Evolutionary conservation across 2,329 filamentous ascomycete genomes (phyloP), one percentile per base, ranked within the genome.

Genomic region (Grosmannia serpens): DNA sequence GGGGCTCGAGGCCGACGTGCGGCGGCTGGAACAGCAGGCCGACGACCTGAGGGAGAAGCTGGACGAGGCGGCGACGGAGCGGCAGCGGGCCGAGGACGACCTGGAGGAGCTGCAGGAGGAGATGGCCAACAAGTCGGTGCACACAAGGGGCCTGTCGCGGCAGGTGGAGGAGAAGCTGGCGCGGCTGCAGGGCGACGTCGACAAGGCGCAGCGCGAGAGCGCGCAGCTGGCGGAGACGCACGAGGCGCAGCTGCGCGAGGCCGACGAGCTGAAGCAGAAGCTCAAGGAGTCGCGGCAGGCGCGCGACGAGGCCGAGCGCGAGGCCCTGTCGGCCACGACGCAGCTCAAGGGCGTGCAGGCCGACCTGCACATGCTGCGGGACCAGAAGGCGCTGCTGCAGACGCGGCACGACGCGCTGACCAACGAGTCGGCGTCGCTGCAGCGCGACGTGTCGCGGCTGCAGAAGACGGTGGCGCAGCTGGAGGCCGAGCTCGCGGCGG

Each of bases 61-160:
- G 22, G 73, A 82, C 44, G 75, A 81, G 56, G 81, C 83, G 0
- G 61, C 77, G 9, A 67, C 73, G 1, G 77, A 84, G 58, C 82
- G 81, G 63, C 74, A 81, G 26, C 76, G 78, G 33, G 83, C 83
- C 2, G 80, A 84, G 64, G 73, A 71, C 8, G 78, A 86, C 60
- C 72, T 86, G 20, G 78, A 84, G 64, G 83, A 86, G 65, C 75
- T 91, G 27, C 86, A 88, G 62, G 86, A 89, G 57, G 88, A 91
- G 65, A 83, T 91, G 79, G 80, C 86, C 26, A 86, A 91, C 71
- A 91, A 90, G 65, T 91, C 88, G 0, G 79, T 90, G 44, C 83
- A 83, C 57, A 88, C 86, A 15, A 90, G 88, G 67, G 87, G 86
- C 2, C 76, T 89, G 10, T 88, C 83, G 56, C 81, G 87, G 35